These are phyloP conservation scores for Triglochin maritima DNA, from an alignment of 106 monocot genomes.

Conservation along the genomic window DNA sequence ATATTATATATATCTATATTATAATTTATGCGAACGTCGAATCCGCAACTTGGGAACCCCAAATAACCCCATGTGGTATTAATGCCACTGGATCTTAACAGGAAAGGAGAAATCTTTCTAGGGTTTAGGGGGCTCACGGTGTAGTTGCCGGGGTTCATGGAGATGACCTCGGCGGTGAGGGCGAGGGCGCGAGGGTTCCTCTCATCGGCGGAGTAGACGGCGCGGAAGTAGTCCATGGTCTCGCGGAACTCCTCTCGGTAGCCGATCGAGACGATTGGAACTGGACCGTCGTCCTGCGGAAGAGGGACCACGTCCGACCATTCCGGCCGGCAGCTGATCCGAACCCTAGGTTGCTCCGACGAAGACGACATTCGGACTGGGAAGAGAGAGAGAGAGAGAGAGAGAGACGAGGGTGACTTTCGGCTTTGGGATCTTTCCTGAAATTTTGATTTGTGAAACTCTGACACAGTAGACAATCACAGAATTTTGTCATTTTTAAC, in stretches of 20 bases:
- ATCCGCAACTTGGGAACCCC: no score
- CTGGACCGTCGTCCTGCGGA: slow-evolving; percentile 86
- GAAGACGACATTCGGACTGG: no score
- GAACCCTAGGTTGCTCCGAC: slow-evolving; percentile 15
- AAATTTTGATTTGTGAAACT: no score
- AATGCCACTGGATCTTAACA: no score
- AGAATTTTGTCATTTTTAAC: no score
- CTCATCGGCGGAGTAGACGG: slow-evolving; percentile 70
- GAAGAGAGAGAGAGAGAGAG: no score
- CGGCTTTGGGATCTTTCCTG: no score
- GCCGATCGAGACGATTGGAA: slow-evolving; percentile 79
- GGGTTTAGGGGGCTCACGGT: slow-evolving; percentile 34
- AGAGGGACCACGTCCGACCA: slow-evolving; percentile 84
- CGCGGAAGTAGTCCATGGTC: slow-evolving; percentile 97
- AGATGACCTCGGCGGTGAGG: slow-evolving; percentile 62
- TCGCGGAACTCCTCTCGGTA: slow-evolving; percentile 80
- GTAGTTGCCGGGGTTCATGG: slow-evolving; percentile 83
- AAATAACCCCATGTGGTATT: no score
- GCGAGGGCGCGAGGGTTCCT: slow-evolving; percentile 51
- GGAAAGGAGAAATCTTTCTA: not conserved
- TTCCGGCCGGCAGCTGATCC: slow-evolving; percentile 47
- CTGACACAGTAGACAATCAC: no score
- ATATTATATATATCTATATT: no score
- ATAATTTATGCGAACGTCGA: no score
- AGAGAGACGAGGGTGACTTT: no score